Base-by-base conservation (phyloP, 2,329 filamentous ascomycete genomes). In the Exophiala bonariae region DNA sequence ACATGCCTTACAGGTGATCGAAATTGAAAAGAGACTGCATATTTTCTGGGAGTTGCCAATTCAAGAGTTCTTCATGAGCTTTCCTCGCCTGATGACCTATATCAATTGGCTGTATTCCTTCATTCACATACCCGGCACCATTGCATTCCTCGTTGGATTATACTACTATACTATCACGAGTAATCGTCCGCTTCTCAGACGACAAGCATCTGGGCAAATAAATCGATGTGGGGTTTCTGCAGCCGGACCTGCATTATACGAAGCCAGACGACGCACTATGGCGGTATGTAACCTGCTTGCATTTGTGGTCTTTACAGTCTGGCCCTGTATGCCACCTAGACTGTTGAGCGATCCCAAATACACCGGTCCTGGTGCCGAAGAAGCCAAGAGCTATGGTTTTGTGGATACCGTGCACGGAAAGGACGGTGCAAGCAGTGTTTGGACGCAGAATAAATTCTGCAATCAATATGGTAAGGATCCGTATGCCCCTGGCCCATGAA, bases 51-150 rank as follows among this genome's bases (percentile, higher is more conserved):
- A 89, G 64, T 66, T 80, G 3, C 69, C 70, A 10, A 74, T 88
- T 36, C 85, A 89, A 66, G 64, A 65, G 26, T 77, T 70, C 63
- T 80, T 82, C 61, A 67, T 82, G 40, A 64, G 68, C 16, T 75
- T 76, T 41, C 76, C 81, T 2, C 61, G 70, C 20, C 59, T 85
- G 33, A 78, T 89, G 72, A 78, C 74, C 56, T 87, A 79, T 79
- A 86, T 83, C 58, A 89, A 89, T 66, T 78, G 84, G 60, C 76
- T 80, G 20, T 89, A 89, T 67, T 87, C 84, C 4, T 88, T 87
- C 66, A 87, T 89, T 59, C 86, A 89, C 64, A 89, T 89, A 48
- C 86, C 85, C 1, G 85, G 84, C 11, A 88, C 85, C 4, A 88
- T 89, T 55, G 74, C 84, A 35, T 89, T 87, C 61, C 72, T 82